Percentiles rank a stretch among this genome's conserved stretches.
phyloP scores from a whole-genome alignment of 495 filamentous ascomycete species.

The Penicillium macrosclerotiorum region DNA sequence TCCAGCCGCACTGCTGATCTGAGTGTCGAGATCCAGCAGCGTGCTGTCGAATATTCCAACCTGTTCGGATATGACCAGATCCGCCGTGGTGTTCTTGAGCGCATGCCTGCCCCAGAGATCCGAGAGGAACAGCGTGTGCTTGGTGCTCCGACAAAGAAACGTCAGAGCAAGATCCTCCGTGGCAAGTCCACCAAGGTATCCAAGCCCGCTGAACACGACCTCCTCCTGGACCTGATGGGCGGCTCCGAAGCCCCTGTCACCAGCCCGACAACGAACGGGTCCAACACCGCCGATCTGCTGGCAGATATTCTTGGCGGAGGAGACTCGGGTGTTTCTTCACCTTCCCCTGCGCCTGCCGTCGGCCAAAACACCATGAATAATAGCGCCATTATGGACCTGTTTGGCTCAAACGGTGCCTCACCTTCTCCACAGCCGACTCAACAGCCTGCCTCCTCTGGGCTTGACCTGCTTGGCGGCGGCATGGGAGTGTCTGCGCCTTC shows the following conservation, averaged over 20 bases:
- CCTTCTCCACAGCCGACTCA: constrained; percentile 35
- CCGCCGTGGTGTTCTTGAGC: constrained; percentile 85
- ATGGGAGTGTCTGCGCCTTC: constrained; percentile 44
- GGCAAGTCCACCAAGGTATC: constrained; percentile 69
- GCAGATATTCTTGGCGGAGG: constrained; percentile 71
- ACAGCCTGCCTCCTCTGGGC: constrained; percentile 40
- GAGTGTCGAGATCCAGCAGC: constrained; percentile 93
- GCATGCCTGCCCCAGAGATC: constrained; percentile 96
- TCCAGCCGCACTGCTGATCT: constrained; percentile 73
- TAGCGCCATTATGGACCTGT: constrained; percentile 86
- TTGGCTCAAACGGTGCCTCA: constrained; percentile 42
- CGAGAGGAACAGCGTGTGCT: constrained; percentile 88
- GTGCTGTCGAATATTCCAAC: constrained; percentile 92
- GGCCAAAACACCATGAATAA: constrained; percentile 55
- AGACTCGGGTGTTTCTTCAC: constrained; percentile 50
- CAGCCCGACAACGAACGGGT: constrained; percentile 57
- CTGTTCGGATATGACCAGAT: constrained; percentile 88
- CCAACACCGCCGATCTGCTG: constrained; percentile 80
- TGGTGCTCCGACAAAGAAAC: constrained; percentile 79
- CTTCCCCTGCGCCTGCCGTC: constrained; percentile 53
- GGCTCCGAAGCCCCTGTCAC: constrained; percentile 62
- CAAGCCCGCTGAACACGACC: constrained; percentile 84
- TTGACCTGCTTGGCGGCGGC: constrained; percentile 47
- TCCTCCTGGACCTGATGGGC: constrained; percentile 89
- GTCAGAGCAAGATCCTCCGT: constrained; percentile 66